Conservation (phyloP, 2,329 filamentous ascomycete genomes). For the Eutypa lata region DNA sequence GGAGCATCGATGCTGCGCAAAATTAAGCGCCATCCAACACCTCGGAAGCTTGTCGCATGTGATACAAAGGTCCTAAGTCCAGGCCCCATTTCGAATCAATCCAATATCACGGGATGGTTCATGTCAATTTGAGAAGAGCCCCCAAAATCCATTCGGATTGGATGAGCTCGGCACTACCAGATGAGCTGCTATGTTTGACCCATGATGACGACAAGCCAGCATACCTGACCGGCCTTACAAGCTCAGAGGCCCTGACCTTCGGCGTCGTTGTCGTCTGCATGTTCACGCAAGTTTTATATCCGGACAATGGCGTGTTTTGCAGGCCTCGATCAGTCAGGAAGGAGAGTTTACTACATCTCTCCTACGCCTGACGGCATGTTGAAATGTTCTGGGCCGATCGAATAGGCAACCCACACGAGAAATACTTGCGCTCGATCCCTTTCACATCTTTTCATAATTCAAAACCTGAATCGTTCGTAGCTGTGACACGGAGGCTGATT, state of each 20-base stretch:
- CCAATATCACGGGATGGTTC: background rate
- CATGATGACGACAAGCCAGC: background rate
- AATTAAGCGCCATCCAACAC: background rate
- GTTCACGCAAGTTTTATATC: background rate
- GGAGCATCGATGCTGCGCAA: background rate
- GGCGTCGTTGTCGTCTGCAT: too few species aligned
- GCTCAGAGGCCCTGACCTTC: background rate
- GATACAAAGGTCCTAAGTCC: background rate
- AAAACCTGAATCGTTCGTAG: background rate
- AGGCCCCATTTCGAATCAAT: background rate
- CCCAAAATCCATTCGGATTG: too few species aligned
- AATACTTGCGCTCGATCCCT: too few species aligned
- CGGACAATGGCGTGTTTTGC: background rate
- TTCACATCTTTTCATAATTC: too few species aligned
- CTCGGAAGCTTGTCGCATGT: background rate
- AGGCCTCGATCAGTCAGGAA: background rate
- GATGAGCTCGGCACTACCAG: too few species aligned
- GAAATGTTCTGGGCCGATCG: background rate
- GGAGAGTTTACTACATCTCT: background rate
- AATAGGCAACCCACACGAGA: background rate
- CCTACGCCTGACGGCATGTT: background rate
- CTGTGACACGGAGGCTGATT: conserved; percentile 8
- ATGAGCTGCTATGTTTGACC: background rate
- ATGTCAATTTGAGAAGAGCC: too few species aligned
- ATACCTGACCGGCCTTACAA: background rate